Base-by-base conservation (phyloP, 306 rosid genomes). In the Mucuna pruriens region DNA sequence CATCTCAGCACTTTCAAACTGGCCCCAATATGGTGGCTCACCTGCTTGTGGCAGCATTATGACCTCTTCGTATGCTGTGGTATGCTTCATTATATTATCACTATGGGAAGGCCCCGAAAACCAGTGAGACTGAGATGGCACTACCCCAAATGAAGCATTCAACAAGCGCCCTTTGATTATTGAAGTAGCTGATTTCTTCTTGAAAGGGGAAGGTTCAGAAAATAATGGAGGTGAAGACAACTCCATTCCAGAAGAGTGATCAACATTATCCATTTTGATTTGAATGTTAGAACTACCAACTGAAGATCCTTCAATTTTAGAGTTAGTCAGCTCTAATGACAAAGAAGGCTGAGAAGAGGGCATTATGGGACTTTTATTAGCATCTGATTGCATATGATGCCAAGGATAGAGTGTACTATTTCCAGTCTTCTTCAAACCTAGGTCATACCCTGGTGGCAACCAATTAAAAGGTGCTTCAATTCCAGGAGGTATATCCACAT, bases 401-500 rank as follows among this genome's bases (percentile, higher is more conserved):
- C 54, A 63, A 40, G 76, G 52, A 60, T 58, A 46, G 17, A 39
- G 83, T 38, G 87, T 79, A 83, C 55, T 85, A 74, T 75, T 85
- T 78, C 71, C 93, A 84, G 84, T 25, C 17, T 81, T 75, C 40
- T 77, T 69, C 48, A 70, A 74, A 80, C 65, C 83, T 46, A 65
- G 4, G 15, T 80, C 69, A 86, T 83, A 83, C 66, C 75, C 87
- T 39, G 52, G 71, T 12, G 88, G 71, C 71, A 91, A 38, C 95
- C 92, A 94, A 70, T 93, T 89, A 71, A 94, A 69, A 2, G 97
- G 88, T 31, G 91, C 97, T 87, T 94, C 97, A 36, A 92, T 75
- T 71, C 88, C 97, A 9, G 97, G 60, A 77, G 98, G 98, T 79
- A 91, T 85, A 82, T 89, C 89, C 75, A 84, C 84, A 29, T 84